Evolutionary conservation across 768 basidiomycete genomes (phyloP), one percentile per base, ranked within the genome.

Genomic region (Artomyces pyxidatus): DNA sequence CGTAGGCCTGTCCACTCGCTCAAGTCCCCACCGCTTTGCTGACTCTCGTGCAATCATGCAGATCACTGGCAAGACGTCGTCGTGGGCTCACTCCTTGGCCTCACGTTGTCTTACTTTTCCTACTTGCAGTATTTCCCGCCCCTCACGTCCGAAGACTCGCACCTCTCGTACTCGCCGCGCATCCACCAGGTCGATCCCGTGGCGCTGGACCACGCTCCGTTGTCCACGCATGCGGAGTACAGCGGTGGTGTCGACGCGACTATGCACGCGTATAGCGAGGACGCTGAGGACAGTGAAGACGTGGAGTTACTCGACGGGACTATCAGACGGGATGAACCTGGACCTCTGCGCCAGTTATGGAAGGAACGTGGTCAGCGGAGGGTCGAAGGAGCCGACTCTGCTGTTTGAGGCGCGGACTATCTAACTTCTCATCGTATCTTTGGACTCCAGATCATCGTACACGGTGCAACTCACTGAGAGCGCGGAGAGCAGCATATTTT

Each of bases 51-150:
- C n/a, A n/a, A n/a, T 45, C 37, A 29, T 27, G 28, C 53, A 90
- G 88, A 95, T 65, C 91, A 95, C 63, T 93, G 89, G 87, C 81
- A 90, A 6, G 95, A 99, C 57, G 87, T 96, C 35, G 60, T 89
- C 10, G 79, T 87, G 2, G 93, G 94, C 4, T 76, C 81, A 3
- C 47, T 84, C 26, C 70, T 97, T 6, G 95, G 94, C 12, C 69
- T 86, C n/a, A 60, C 74, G 39, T 68, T 88, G 49, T 71, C 89
- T 16, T 85, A 77, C 67, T 85, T 91, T 57, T 63, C 77, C 16
- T 94, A 94, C 65, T 79, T 86, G 37, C 88, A 88, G 60, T 90
- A 91, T 65, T 92, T 84, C 58, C 87, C 85, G 19, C 69, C 77
- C 16, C 74, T 90, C 17, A 60, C 67, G 2, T 80, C 81, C 0